These are phyloP conservation scores for Boletellus emodensis DNA, from an alignment of 768 basidiomycete species.

Conservation along the genomic window DNA sequence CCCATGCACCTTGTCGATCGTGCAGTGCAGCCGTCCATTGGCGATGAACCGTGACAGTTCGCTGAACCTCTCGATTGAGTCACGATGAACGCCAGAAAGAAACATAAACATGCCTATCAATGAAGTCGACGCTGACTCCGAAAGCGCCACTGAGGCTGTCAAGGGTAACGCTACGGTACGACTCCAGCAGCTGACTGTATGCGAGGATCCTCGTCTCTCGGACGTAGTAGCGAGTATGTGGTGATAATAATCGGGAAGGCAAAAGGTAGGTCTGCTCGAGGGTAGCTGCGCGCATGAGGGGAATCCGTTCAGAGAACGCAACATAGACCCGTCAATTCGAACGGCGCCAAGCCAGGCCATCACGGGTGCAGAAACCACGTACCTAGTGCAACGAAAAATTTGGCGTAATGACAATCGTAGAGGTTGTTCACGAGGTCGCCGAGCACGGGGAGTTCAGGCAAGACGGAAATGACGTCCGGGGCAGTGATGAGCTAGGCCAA, in stretches of 20 bases:
- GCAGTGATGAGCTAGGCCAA: constrained; percentile 66
- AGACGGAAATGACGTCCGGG: constrained; percentile 82
- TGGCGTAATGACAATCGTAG: constrained; percentile 91
- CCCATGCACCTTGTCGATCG: constrained; percentile 93
- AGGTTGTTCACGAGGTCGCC: constrained; percentile 81
- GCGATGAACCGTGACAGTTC: constrained; percentile 93
- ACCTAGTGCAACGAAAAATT: constrained; percentile 91
- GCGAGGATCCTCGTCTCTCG: constrained; percentile 96
- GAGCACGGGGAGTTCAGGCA: constrained; percentile 79
- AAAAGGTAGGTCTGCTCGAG: constrained; percentile 85
- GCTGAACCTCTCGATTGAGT: constrained; percentile 37
- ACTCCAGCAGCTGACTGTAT: constrained; percentile 88
- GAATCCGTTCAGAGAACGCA: neutral
- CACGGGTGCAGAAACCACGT: constrained; percentile 15
- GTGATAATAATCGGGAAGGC: constrained; percentile 81
- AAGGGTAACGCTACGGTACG: constrained; percentile 84
- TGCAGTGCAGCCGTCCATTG: constrained; percentile 75
- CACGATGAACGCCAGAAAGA: neutral
- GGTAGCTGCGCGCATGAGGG: constrained; percentile 48
- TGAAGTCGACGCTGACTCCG: constrained; percentile 82
- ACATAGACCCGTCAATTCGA: constrained; percentile 7
- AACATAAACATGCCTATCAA: constrained; percentile 66
- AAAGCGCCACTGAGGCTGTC: constrained; percentile 84
- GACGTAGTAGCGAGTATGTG: constrained; percentile 85
- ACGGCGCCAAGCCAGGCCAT: neutral